phyloP scores from a whole-genome alignment of 2,329 filamentous ascomycete species.

The Aspergillus aculeatus region DNA sequence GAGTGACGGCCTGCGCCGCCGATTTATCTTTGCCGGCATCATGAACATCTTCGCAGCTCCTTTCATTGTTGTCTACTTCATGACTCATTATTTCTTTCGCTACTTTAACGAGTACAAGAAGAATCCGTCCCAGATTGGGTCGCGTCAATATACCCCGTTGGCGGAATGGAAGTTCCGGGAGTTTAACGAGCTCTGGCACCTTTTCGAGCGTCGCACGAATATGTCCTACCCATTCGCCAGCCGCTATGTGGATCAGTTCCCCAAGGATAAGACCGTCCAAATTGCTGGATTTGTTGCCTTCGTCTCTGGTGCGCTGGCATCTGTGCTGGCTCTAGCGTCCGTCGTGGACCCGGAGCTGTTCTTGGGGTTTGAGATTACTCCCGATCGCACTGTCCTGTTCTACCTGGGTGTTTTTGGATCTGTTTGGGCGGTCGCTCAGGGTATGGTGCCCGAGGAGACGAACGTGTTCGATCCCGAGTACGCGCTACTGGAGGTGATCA shows the following conservation, averaged over 20 bases:
- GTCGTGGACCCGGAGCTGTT: constrained; percentile 90
- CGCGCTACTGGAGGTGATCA: constrained; percentile 81
- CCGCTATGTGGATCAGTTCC: constrained; percentile 92
- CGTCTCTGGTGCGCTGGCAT: constrained; percentile 79
- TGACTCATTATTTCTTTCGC: constrained; percentile 88
- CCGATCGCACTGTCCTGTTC: constrained; percentile 83
- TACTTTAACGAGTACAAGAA: constrained; percentile 98
- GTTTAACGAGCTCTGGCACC: constrained; percentile 92
- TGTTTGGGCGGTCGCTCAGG: constrained; percentile 79
- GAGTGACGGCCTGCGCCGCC: constrained; percentile 71
- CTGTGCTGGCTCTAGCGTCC: constrained; percentile 78
- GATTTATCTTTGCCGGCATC: constrained; percentile 79
- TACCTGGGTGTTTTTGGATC: constrained; percentile 81
- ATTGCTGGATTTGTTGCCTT: constrained; percentile 82
- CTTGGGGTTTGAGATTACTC: constrained; percentile 85
- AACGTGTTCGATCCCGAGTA: constrained; percentile 89
- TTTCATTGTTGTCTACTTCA: constrained; percentile 79
- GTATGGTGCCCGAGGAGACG: constrained; percentile 82
- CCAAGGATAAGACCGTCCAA: constrained; percentile 89
- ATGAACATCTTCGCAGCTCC: constrained; percentile 86
- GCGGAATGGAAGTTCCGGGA: constrained; percentile 98
- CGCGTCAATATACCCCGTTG: constrained; percentile 85
- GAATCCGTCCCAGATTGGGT: constrained; percentile 82
- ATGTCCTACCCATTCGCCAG: constrained; percentile 95
- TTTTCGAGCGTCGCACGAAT: constrained; percentile 84